phyloP scores from a whole-genome alignment of 2,329 filamentous ascomycete genomes.

The Penicillium sclerotigenum region DNA sequence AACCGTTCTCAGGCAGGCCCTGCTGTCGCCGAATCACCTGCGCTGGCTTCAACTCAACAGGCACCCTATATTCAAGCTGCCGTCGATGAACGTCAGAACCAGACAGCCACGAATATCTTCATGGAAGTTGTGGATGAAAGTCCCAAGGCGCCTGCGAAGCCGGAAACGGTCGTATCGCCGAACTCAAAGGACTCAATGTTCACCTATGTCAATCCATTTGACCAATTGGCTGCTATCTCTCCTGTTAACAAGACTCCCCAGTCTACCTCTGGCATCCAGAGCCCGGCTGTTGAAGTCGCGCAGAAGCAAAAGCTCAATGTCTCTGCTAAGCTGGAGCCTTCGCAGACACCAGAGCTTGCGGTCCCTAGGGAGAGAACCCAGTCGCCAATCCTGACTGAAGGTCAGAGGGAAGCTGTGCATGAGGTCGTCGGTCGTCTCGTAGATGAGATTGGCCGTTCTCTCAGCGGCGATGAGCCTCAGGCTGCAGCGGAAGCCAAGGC shows the following conservation, averaged over 20 bases:
- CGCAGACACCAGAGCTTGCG: conserved; percentile 8
- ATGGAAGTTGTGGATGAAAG: conserved; percentile 18
- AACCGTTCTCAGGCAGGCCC: conserved; percentile 61
- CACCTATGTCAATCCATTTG: conserved; percentile 70
- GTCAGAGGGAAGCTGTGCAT: conserved; percentile 64
- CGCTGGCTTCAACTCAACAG: conserved; percentile 38
- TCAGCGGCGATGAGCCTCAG: conserved; percentile 35
- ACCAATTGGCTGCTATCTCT: conserved; percentile 64
- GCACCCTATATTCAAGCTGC: conserved; percentile 27
- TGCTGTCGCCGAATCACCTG: conserved; percentile 34
- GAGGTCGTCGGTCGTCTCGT: conserved; percentile 67
- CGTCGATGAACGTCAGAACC: conserved; percentile 14
- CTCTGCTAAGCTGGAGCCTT: conserved; percentile 20
- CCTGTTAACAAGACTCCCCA: conserved; percentile 59
- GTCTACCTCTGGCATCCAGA: conserved; percentile 39
- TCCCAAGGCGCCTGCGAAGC: conserved; percentile 24
- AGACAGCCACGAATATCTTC: conserved; percentile 6
- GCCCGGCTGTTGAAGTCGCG: conserved; percentile 37
- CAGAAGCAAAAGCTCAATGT: conserved; percentile 24
- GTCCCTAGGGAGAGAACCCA: conserved; percentile 18
- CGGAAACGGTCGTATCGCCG: conserved; percentile 40
- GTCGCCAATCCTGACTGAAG: conserved; percentile 29
- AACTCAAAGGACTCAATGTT: conserved; percentile 51
- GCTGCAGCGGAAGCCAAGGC: conserved; percentile 53
- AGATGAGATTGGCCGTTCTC: conserved; percentile 56